Evolutionary conservation across 2,329 filamentous ascomycete species (phyloP).

Genomic region (Trichophaea hybrida): DNA sequence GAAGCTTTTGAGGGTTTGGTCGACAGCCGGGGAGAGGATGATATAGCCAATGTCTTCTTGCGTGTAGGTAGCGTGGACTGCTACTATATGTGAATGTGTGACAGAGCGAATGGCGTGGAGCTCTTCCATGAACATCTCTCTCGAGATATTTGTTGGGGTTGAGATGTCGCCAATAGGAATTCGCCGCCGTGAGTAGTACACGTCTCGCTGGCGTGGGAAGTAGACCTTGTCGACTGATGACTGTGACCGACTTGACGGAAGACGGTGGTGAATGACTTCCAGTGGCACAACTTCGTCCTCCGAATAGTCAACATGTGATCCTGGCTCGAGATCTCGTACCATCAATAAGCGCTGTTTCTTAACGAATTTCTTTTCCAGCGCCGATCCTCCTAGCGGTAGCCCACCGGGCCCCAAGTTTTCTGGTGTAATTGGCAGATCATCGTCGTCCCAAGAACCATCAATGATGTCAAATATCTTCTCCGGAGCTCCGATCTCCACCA

Average conservation of each 20-base stretch:
- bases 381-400: constrained; percentile 40
- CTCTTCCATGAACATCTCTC: constrained; percentile 42
- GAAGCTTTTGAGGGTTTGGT: constrained; percentile 53
- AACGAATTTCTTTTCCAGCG: constrained; percentile 54
- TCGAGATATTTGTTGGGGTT: constrained; percentile 28
- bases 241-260: constrained; percentile 29
- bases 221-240: constrained; percentile 46
- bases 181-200: constrained; percentile 44
- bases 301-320: constrained; percentile 48
- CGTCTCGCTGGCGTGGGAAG: constrained; percentile 46
- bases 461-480: constrained; percentile 63
- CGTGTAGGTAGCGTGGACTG: constrained; percentile 56
- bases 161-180: constrained; percentile 39
- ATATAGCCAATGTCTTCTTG: constrained; percentile 49
- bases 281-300: constrained; percentile 56
- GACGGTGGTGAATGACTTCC: constrained; percentile 38
- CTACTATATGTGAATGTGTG: constrained; percentile 55
- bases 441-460: constrained; percentile 63
- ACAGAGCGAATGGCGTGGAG: constrained; percentile 45
- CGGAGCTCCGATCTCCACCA: constrained; percentile 53
- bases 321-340: constrained; percentile 47
- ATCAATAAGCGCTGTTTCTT: constrained; percentile 56
- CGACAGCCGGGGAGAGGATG: constrained; percentile 51
- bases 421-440: constrained; percentile 53
- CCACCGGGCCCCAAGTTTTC: constrained; percentile 51